Conservation (phyloP, 768 basidiomycete species). For the Chalciporus sphaerocephalus region DNA sequence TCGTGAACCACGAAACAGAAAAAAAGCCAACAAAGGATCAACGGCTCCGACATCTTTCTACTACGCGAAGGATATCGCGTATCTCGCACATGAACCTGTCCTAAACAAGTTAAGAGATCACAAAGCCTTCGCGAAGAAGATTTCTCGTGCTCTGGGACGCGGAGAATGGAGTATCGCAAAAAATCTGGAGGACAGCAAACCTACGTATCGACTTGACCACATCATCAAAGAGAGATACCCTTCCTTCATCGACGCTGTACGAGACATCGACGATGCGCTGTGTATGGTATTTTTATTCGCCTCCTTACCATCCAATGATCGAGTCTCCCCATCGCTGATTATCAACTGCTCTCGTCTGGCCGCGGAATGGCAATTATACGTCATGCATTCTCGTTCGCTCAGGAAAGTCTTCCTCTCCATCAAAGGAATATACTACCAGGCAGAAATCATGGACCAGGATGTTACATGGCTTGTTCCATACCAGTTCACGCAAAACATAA, state of each 20-base stretch:
- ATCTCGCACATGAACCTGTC: conserved; percentile 94
- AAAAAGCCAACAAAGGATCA: conserved; percentile 95
- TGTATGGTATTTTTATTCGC: conserved; percentile 95
- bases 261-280: conserved; percentile 95
- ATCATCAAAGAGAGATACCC: conserved; percentile 98
- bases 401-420: conserved; percentile 93
- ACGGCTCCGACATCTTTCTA: conserved; percentile 97
- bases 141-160: conserved; percentile 86
- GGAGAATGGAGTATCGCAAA: conserved; percentile 96
- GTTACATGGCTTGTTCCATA: conserved; percentile 97
- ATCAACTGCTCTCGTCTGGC: conserved; percentile 88
- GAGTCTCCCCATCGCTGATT: conserved; percentile 76
- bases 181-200: conserved; percentile 88
- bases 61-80: conserved; percentile 96
- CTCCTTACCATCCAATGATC: conserved; percentile 79
- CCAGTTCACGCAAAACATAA: conserved; percentile 91
- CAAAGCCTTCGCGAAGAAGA: conserved; percentile 97
- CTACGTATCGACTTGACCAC: conserved; percentile 88
- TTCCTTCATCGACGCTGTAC: conserved; percentile 90
- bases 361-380: conserved; percentile 95
- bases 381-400: conserved; percentile 81
- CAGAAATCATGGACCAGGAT: conserved; percentile 87
- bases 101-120: conserved; percentile 92
- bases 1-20: conserved; percentile 87
- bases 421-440: conserved; percentile 98